Base-by-base conservation (phyloP, 2,329 filamentous ascomycete species). In the Fusarium proliferatum region DNA sequence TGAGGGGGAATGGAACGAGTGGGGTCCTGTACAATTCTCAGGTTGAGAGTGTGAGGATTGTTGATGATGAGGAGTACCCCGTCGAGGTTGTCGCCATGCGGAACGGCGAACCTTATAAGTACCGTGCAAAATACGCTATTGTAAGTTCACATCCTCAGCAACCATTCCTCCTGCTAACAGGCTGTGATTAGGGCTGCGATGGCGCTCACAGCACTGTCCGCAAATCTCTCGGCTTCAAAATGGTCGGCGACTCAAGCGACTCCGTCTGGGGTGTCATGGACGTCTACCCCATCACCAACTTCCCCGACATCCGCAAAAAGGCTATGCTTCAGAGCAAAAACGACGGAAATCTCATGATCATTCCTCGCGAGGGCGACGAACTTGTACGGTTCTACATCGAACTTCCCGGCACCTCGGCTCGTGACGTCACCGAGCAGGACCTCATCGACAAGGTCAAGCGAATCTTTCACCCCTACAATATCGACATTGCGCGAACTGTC, bases 401-500 rank as follows among this genome's bases (percentile, higher is more conserved):
- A 9, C 33, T 69, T 1, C 41, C 67, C 1, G 46, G 69, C 0
- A 67, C 70, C 3, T 67, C 43, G 26, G 48, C 71, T 1, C 49
- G 57, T 26, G 68, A 71, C 7, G 60, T 64, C 6, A 71, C 62
- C 0, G 67, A 73, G 1, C 61, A 73, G 28, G 55, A 61, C 5
- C 89, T 76, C 11, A 63, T 75, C 4, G 73, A 81, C 6, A 84
- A 85, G 0, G 89, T 89, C 0, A 81, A 83, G 41, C 81, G 80
- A 1, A 88, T 91, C 45, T 87, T 92, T 57, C 69, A 79, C 0
- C 89, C 89, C 0, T 91, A 90, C 63, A 79, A 71, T 12, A 76
- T 87, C 2, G 78, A 81, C 3, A 82, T 92, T 52, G 64, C 68
- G 0, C 55, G 68, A 8, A 51, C 72, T 0, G 72, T 69, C 9